These are phyloP conservation scores for Agaricus blazei DNA, from an alignment of 768 basidiomycete genomes.

Conservation along the genomic window DNA sequence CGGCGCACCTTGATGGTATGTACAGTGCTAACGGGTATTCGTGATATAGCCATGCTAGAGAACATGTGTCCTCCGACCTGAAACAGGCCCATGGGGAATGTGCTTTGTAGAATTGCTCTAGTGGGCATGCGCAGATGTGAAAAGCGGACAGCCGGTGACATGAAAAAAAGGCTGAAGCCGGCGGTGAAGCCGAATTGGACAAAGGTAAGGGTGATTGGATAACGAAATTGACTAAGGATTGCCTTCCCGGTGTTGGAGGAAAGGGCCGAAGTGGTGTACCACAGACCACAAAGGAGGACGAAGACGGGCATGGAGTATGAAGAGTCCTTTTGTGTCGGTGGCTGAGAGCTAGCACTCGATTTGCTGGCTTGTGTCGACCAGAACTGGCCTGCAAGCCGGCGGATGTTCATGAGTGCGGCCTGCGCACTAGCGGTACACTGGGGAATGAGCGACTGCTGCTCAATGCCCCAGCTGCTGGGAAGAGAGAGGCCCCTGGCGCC, in stretches of 20 bases:
- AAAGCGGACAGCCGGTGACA: slow-evolving; percentile 68
- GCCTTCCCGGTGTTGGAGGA: slow-evolving; percentile 97
- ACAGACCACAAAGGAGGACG: slow-evolving; percentile 77
- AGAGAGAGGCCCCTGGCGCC: slow-evolving; percentile 25
- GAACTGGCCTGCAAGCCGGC: slow-evolving; percentile 3
- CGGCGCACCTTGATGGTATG: slow-evolving; percentile 93
- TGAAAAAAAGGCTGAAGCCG: slow-evolving; percentile 77
- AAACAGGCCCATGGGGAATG: slow-evolving; percentile 94
- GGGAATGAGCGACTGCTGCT: not conserved
- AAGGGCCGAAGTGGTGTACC: slow-evolving; percentile 92
- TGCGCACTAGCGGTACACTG: not conserved
- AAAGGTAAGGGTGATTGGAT: slow-evolving; percentile 95
- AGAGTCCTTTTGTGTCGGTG: slow-evolving; percentile 25
- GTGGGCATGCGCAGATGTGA: slow-evolving; percentile 69
- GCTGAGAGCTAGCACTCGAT: slow-evolving; percentile 11
- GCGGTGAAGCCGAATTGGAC: slow-evolving; percentile 97
- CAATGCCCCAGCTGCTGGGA: slow-evolving; percentile 5
- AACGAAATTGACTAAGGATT: slow-evolving; percentile 88
- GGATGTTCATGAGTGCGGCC: slow-evolving; percentile 1
- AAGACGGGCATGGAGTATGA: slow-evolving; percentile 46
- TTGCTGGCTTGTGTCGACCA: slow-evolving; percentile 2
- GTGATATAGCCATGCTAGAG: slow-evolving; percentile 93
- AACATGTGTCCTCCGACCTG: slow-evolving; percentile 98
- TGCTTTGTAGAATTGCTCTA: slow-evolving; percentile 64
- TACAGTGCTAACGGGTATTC: slow-evolving; percentile 95